phyloP scores from a whole-genome alignment of 23 red algal genomes.

The Gracilaria gracilis region DNA sequence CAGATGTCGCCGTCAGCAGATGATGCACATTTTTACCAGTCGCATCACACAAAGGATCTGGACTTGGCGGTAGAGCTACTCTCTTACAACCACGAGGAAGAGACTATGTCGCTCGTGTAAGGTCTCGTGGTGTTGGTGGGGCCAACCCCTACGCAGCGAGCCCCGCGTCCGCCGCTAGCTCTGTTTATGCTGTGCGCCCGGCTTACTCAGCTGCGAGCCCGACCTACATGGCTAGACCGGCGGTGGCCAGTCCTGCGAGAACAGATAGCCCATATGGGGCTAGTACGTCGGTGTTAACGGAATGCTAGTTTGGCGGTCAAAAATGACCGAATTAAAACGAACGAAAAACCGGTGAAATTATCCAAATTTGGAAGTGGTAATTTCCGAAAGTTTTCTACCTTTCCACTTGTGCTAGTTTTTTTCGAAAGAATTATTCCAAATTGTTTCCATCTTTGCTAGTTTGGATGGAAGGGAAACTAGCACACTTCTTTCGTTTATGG shows the following conservation, averaged over 20 bases:
- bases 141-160: conserved; percentile 48
- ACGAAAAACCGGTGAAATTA: too few species aligned
- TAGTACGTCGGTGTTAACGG: too few species aligned
- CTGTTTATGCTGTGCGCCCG: conserved; percentile 45
- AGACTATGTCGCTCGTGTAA: conserved; percentile 39
- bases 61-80: conserved; percentile 36
- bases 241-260: conserved; percentile 28
- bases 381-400: too few species aligned
- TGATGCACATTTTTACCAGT: conserved; percentile 72
- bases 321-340: too few species aligned
- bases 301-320: too few species aligned
- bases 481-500: too few species aligned
- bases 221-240: conserved; percentile 59
- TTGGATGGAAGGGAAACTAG: too few species aligned
- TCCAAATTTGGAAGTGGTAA: too few species aligned
- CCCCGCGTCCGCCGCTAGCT: conserved; percentile 71
- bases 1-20: conserved; percentile 69
- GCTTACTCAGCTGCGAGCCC: conserved; percentile 60
- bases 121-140: conserved; percentile 24
- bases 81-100: conserved; percentile 49
- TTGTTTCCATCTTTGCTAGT: too few species aligned
- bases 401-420: too few species aligned
- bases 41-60: conserved; percentile 43
- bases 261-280: conserved; percentile 26
- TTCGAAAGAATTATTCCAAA: too few species aligned